Percentiles rank a stretch among this genome's conserved stretches.
Conservation (phyloP, 225 moss, liverwort and hornwort genomes). For the Marchantia paleacea region DNA sequence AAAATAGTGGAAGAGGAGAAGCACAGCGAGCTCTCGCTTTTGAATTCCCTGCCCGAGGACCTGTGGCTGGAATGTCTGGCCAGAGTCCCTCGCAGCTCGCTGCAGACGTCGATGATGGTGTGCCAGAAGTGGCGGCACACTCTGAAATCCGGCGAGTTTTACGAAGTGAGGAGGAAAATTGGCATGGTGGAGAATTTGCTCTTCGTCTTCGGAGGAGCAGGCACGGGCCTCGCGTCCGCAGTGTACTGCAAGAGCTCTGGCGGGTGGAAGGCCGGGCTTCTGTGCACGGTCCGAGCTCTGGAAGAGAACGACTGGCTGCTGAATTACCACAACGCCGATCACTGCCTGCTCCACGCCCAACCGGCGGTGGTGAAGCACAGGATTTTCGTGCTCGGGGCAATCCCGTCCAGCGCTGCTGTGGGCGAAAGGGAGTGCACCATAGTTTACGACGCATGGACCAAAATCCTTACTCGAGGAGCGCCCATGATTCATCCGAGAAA, state of each 20-base stretch:
- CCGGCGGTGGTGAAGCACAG: constrained; percentile 77
- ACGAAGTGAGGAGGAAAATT: constrained; percentile 60
- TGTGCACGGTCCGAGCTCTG: constrained; percentile 63
- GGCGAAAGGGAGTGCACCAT: constrained; percentile 60
- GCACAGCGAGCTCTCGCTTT: constrained; percentile 12
- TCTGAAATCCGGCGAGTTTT: constrained; percentile 69
- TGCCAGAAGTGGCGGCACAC: constrained; percentile 75
- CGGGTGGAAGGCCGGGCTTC: constrained; percentile 60
- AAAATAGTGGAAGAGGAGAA: constrained; percentile 5
- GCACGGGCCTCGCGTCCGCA: constrained; percentile 62
- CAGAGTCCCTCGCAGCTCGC: constrained; percentile 66
- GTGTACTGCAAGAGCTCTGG: constrained; percentile 64
- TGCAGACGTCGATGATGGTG: constrained; percentile 78
- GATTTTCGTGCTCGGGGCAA: constrained; percentile 71
- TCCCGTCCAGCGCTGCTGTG: constrained; percentile 40
- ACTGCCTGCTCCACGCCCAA: constrained; percentile 71
- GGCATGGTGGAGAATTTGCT: constrained; percentile 70
- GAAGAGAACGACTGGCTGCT: constrained; percentile 66
- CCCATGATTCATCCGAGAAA: constrained; percentile 69
- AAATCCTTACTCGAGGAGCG: constrained; percentile 61
- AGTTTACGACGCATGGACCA: constrained; percentile 78
- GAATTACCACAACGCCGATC: constrained; percentile 65
- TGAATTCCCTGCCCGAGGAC: constrained; percentile 64
- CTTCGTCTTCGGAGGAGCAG: constrained; percentile 78
- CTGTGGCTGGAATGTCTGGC: constrained; percentile 72